phyloP scores from a whole-genome alignment of 192 early-diverging fungal species.

The Rhizophagus prolifer region DNA sequence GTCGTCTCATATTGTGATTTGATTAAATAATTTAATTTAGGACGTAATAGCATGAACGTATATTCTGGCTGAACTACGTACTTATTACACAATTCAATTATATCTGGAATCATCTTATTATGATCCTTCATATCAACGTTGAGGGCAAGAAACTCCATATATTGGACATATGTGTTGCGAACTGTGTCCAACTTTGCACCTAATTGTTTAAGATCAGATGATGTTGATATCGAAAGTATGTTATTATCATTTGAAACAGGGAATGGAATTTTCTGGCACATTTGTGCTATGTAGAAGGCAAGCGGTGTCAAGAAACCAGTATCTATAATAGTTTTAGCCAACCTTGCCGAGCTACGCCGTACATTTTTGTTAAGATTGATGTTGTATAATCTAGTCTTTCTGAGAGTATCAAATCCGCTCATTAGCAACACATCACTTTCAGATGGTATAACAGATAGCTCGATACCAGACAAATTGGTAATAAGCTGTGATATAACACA shows the following conservation, averaged over 20 bases:
- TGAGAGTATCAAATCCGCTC: constrained; percentile 60
- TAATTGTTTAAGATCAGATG: constrained; percentile 56
- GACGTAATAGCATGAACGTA: constrained; percentile 66
- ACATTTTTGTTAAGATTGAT: constrained; percentile 51
- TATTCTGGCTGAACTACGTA: constrained; percentile 63
- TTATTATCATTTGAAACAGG: constrained; percentile 31
- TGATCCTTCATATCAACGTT: constrained; percentile 53
- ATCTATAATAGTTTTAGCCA: constrained; percentile 58
- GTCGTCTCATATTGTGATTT: constrained; percentile 11
- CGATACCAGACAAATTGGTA: constrained; percentile 69
- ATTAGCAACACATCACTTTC: constrained; percentile 61
- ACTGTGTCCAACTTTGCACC: constrained; percentile 62
- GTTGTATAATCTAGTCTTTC: constrained; percentile 57
- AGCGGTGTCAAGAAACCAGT: constrained; percentile 54
- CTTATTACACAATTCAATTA: constrained; percentile 46
- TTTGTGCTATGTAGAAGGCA: constrained; percentile 63
- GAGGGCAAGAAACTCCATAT: constrained; percentile 59
- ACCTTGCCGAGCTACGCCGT: constrained; percentile 43
- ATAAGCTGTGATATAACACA: constrained; percentile 70
- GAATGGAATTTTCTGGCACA: constrained; percentile 50
- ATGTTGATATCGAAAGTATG: neutral
- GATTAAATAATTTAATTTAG: constrained; percentile 47
- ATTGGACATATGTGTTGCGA: constrained; percentile 62
- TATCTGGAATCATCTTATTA: constrained; percentile 44
- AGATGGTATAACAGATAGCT: constrained; percentile 53